Evolutionary conservation across 2,329 filamentous ascomycete genomes (phyloP).

Genomic region (Aspergillus ibericus): DNA sequence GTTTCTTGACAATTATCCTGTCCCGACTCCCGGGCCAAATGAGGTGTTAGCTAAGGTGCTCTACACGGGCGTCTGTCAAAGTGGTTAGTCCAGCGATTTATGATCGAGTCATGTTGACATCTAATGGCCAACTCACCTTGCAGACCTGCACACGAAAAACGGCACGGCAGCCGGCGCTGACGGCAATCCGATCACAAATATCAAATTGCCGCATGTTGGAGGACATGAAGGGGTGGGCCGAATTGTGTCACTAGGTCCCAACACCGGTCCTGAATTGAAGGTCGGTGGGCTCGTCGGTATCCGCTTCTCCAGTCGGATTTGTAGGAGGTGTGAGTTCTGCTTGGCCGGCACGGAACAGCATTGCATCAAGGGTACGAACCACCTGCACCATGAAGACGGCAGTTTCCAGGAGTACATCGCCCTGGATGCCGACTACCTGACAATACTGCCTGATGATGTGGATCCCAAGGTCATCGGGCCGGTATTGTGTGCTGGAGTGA

Average conservation of each 20-base stretch:
- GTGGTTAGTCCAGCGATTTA: conserved; percentile 30
- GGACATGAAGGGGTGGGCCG: conserved; percentile 49
- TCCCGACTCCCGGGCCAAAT: conserved; percentile 39
- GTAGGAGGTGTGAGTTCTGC: conserved; percentile 47
- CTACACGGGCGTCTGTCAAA: conserved; percentile 49
- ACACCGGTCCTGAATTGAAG: conserved; percentile 34
- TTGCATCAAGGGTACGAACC: conserved; percentile 45
- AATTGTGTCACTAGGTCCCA: conserved; percentile 42
- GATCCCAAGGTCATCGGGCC: conserved; percentile 45
- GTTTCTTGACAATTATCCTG: conserved; percentile 44
- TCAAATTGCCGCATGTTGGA: conserved; percentile 49
- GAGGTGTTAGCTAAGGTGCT: conserved; percentile 49
- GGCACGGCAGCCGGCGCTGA: conserved; percentile 41
- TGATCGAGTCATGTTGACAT: background rate
- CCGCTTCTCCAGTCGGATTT: conserved; percentile 44
- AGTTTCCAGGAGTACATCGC: conserved; percentile 49
- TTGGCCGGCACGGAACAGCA: conserved; percentile 44
- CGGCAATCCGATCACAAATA: conserved; percentile 44
- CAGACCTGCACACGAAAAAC: conserved; percentile 44
- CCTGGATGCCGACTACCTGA: conserved; percentile 47
- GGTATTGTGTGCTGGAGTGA: conserved; percentile 48
- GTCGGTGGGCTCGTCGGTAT: conserved; percentile 46
- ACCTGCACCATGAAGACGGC: conserved; percentile 49
- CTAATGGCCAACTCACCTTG: background rate
- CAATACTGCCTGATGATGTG: conserved; percentile 44